phyloP scores from a whole-genome alignment of 352 stramenopile species.

The Globisporangium radiosum region DNA sequence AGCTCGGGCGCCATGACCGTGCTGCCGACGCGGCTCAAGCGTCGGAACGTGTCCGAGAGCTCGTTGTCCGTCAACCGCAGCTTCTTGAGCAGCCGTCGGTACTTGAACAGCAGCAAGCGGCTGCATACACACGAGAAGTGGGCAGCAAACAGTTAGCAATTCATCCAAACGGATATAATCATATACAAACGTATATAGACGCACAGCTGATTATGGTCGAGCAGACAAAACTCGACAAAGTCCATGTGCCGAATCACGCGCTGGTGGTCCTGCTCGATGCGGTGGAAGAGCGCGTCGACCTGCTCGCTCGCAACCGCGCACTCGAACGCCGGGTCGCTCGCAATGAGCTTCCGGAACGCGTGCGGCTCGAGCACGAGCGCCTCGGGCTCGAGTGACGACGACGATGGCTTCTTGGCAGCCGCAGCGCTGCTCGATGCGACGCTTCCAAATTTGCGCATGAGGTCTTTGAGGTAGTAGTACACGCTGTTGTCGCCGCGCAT shows the following conservation, averaged over 20 bases:
- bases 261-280: slow-evolving; percentile 48
- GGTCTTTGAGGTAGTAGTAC: slow-evolving; percentile 83
- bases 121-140: slow-evolving; percentile 16
- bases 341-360: slow-evolving; percentile 73
- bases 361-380: slow-evolving; percentile 56
- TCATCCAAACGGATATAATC: too few relatives aligned
- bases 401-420: slow-evolving; percentile 20
- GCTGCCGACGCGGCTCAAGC: slow-evolving; percentile 29
- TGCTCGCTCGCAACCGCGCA: slow-evolving; percentile 62
- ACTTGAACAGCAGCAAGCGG: slow-evolving; percentile 72
- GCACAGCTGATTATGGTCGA: slow-evolving; percentile 75
- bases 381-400: slow-evolving; percentile 21
- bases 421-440: slow-evolving; percentile 14
- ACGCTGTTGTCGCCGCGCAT: slow-evolving; percentile 79
- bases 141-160: too few relatives aligned
- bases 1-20: slow-evolving; percentile 45
- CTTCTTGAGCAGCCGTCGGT: slow-evolving; percentile 49
- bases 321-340: slow-evolving; percentile 71
- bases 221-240: slow-evolving; percentile 77
- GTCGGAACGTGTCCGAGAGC: slow-evolving; percentile 66
- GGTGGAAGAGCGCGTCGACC: slow-evolving; percentile 69
- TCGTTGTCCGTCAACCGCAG: slow-evolving; percentile 71
- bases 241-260: slow-evolving; percentile 56
- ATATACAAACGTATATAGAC: slow-evolving; percentile 6
- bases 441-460: slow-evolving; percentile 64